Conservation (phyloP, 192 early-diverging fungal species). For the Umbelopsis vinacea region DNA sequence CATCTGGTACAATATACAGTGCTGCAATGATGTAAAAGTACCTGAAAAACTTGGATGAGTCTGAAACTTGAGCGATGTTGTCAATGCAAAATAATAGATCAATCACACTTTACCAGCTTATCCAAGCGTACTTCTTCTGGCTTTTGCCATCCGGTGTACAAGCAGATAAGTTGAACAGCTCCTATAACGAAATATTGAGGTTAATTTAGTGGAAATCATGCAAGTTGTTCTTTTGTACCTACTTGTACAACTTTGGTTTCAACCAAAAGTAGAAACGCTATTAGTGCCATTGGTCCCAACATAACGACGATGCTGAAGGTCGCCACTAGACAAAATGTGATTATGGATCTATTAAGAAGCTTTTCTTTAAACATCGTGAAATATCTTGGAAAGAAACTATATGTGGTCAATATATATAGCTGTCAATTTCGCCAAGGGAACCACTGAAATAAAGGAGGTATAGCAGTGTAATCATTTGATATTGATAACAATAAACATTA, state of each 20-base stretch:
- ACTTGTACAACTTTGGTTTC: conserved; percentile 16
- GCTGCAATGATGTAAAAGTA: background rate
- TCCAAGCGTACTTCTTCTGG: background rate
- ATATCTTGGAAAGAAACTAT: background rate
- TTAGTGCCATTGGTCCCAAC: background rate
- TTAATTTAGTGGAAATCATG: background rate
- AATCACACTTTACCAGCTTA: background rate
- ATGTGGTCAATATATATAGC: no score
- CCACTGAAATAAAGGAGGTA: no score
- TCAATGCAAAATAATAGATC: background rate
- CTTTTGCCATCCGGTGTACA: background rate
- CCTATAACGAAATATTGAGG: background rate
- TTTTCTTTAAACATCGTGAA: background rate
- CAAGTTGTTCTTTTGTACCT: background rate
- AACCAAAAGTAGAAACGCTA: background rate
- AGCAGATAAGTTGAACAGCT: background rate
- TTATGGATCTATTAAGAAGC: background rate
- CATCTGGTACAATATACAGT: background rate
- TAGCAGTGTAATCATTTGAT: no score
- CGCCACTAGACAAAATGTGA: background rate
- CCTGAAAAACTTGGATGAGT: background rate
- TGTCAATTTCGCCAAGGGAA: no score
- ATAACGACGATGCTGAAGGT: background rate
- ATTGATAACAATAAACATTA: no score
- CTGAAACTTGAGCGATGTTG: background rate